A percentile compares a stretch with the other conserved stretches of the same genome.
Evolutionary conservation across 805 yeast species (phyloP).

Genomic region (Candida cerambycidarum): DNA sequence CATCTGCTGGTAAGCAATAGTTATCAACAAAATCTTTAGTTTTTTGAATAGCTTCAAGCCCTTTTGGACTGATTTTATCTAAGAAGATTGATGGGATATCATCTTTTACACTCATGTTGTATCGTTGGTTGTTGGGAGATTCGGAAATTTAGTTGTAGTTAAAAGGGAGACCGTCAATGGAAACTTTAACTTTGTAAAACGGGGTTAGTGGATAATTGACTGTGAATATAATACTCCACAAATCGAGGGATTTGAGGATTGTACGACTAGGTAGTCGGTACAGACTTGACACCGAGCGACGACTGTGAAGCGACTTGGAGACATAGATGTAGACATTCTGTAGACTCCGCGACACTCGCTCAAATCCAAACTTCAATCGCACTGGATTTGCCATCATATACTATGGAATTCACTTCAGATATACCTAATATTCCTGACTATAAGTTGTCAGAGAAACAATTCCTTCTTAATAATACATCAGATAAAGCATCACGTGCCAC

Average conservation of each 20-base stretch:
- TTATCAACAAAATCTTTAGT: constrained; percentile 52
- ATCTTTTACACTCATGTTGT: constrained; percentile 17
- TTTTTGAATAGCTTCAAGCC: constrained; percentile 38
- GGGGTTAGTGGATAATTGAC: too few relatives aligned
- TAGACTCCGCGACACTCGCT: too few relatives aligned
- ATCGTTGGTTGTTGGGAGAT: neutral
- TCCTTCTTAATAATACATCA: constrained; percentile 48
- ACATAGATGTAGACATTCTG: too few relatives aligned
- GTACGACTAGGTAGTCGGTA: too few relatives aligned
- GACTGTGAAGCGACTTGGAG: too few relatives aligned
- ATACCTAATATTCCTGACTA: constrained; percentile 75
- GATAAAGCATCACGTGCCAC: constrained; percentile 41
- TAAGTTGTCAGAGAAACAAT: constrained; percentile 76
- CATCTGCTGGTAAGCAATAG: constrained; percentile 58
- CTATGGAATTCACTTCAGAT: constrained; percentile 47
- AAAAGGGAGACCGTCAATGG: too few relatives aligned
- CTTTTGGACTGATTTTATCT: constrained; percentile 35
- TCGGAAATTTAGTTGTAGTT: neutral
- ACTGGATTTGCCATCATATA: constrained; percentile 18
- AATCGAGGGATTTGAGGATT: neutral
- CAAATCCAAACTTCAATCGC: neutral
- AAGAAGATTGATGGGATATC: constrained; percentile 43
- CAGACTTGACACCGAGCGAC: too few relatives aligned
- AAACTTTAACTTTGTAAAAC: too few relatives aligned
- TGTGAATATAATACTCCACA: constrained; percentile 1